These are phyloP conservation scores for Lactifluus volemus DNA, from an alignment of 768 basidiomycete species.

Conservation along the genomic window DNA sequence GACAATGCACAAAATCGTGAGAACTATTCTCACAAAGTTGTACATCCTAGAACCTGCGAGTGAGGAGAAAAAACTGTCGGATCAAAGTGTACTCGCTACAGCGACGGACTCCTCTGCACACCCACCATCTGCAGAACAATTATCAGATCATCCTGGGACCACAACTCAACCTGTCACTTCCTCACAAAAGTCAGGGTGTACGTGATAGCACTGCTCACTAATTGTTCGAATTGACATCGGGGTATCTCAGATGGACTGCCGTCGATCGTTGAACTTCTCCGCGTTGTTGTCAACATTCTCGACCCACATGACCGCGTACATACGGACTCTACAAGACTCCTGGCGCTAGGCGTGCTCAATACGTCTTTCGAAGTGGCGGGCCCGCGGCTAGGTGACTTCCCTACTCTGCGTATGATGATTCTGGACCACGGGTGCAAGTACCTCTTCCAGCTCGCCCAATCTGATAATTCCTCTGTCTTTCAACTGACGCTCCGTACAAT, in stretches of 20 bases:
- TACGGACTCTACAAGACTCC: conserved; percentile 90
- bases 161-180: background rate
- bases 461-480: conserved; percentile 74
- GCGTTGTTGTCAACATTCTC: conserved; percentile 90
- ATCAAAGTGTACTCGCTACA: conserved; percentile 31
- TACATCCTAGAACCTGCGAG: conserved; percentile 49
- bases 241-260: conserved; percentile 65
- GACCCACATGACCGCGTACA: conserved; percentile 93
- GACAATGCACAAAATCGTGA: conserved; percentile 82
- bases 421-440: conserved; percentile 91
- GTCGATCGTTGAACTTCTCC: conserved; percentile 84
- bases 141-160: background rate
- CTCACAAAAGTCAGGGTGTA: conserved; percentile 9
- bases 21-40: conserved; percentile 74
- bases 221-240: background rate
- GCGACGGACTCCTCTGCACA: conserved; percentile 1
- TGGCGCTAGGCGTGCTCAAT: conserved; percentile 81
- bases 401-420: conserved; percentile 67
- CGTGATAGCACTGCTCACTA: background rate
- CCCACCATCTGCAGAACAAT: background rate
- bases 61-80: conserved; percentile 62
- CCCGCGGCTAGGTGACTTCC: conserved; percentile 61
- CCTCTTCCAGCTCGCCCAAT: conserved; percentile 92
- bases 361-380: conserved; percentile 83
- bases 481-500: conserved; percentile 77